Evolutionary conservation across 1,284 basidiomycete species (phyloP), one percentile per base, ranked within the genome.

Genomic region (Naganishia albida): DNA sequence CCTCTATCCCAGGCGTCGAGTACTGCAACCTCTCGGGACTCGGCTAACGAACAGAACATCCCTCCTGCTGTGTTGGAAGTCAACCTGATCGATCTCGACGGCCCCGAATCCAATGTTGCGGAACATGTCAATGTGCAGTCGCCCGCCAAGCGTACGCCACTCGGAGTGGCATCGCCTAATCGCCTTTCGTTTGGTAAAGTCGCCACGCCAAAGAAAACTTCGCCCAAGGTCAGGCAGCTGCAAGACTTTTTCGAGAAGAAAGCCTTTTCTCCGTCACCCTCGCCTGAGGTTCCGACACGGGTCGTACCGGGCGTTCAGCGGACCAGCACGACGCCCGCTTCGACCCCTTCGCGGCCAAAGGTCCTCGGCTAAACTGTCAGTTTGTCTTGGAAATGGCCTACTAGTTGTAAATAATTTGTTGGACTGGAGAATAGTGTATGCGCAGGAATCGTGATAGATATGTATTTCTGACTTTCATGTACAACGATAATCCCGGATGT

Each of bases 171-270:
- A 25, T 63, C 51, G 4, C 60, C 60, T 25, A 63, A 63, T 34
- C 60, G 44, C 30, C 16, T 62, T 49, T 38, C 60, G n/a, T 39
- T 52, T 7, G 23, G 40, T 13, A 52, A 63, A 25, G 40, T 43
- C 4, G 18, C 38, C 16, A 52, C 38, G 38, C 28, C 40, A 10
- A 53, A 51, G 28, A 25, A 40, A 0, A 43, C 50, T n/a, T 52
- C 60, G 3, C 64, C 64, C 18, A 50, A 48, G 42, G 57, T 65
- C 42, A 52, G 49, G 28, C 64, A 62, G 39, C 39, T 65, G 23
- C 50, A 52, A 30, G 50, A 60, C 18, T 65, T 60, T 42, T 65
- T 65, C 26, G 64, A 65, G 23, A 65, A 62, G 34, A 60, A 49
- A 23, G 57, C 57, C 30, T 60, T 60, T 40, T 60, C 57, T 16